phyloP scores from a whole-genome alignment of 345 rosid species.

The Citrus maxima region DNA sequence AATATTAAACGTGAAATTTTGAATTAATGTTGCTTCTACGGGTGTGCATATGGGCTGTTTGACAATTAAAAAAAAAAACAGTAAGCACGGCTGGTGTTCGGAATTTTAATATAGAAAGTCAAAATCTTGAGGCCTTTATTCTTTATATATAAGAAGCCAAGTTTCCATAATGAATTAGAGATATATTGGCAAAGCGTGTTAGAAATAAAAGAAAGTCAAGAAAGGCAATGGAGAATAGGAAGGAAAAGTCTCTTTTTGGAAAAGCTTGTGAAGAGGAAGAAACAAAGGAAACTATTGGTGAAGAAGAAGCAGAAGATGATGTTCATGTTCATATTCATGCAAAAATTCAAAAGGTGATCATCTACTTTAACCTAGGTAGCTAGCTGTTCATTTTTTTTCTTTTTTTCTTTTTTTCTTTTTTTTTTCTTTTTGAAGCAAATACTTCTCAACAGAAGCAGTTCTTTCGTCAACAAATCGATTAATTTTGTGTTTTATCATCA shows the following conservation, averaged over 20 bases:
- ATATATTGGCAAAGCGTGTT: not conserved
- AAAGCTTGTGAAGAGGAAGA: not conserved
- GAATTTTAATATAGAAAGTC: slow-evolving; percentile 4
- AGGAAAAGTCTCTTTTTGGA: not conserved
- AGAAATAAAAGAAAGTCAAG: not conserved
- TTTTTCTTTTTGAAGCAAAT: not conserved
- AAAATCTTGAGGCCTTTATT: slow-evolving; percentile 1
- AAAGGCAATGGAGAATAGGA: not conserved
- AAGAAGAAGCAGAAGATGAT: slow-evolving; percentile 12
- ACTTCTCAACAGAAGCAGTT: not conserved
- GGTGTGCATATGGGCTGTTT: not conserved
- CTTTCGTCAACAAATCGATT: not conserved
- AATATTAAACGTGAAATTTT: not conserved
- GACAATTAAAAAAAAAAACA: slow-evolving; percentile 14
- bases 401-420: not conserved
- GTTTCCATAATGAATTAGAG: not conserved
- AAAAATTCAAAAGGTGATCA: slow-evolving; percentile 1
- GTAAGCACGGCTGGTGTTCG: slow-evolving; percentile 3
- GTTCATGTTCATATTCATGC: not conserved
- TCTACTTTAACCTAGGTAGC: not conserved
- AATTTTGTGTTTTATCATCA: not conserved
- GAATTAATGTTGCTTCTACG: slow-evolving; percentile 4
- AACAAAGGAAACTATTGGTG: not conserved
- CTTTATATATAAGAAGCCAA: not conserved
- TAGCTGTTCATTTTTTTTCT: not conserved